Evolutionary conservation across 2,329 filamentous ascomycete genomes (phyloP), one percentile per base, ranked within the genome.

Genomic region (Aspergillus calidoustus): DNA sequence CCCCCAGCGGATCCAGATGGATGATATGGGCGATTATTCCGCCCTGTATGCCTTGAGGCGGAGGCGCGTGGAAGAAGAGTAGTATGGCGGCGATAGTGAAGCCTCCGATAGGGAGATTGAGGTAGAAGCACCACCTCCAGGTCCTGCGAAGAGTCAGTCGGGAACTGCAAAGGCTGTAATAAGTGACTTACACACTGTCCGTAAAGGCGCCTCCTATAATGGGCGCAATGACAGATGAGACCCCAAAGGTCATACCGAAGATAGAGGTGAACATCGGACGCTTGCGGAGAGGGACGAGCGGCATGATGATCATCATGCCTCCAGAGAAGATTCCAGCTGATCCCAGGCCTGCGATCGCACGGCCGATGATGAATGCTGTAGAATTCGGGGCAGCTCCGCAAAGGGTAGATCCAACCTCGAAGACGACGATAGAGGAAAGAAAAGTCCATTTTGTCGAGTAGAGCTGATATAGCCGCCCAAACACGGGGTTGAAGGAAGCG

Each of bases 371-470:
- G 15, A 72, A 58, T 57, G 67, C 64, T n/a, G 47, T 63, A 1
- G 66, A 69, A 0, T 61, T 66, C 7, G 59, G 63, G 15, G 69
- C 68, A 3, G 64, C 64, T 22, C 59, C 70, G 41, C 69, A 71
- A 9, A 72, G 48, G 11, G 66, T 41, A 7, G 70, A 71, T 1
- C 68, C 69, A 3, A 69, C 19, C 55, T 69, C 65, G 52, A 72
- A 72, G 54, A 71, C 22, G 28, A 64, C 34, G 44, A 71, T 63
- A 25, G 68, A 67, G 1, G 52, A 44, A 4, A 72, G 47, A 34
- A 69, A 71, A 8, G 55, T 54, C 65, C 65, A 68, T 54, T 70
- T 57, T 2, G 48, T 48, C 3, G 43, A 43, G 46, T 57, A 60
- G 19, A 57, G 53, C 31, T 57, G 52, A 28, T 49, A 62, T 19